Conservation (phyloP, 495 filamentous ascomycete species). For the Neurospora intermedia region DNA sequence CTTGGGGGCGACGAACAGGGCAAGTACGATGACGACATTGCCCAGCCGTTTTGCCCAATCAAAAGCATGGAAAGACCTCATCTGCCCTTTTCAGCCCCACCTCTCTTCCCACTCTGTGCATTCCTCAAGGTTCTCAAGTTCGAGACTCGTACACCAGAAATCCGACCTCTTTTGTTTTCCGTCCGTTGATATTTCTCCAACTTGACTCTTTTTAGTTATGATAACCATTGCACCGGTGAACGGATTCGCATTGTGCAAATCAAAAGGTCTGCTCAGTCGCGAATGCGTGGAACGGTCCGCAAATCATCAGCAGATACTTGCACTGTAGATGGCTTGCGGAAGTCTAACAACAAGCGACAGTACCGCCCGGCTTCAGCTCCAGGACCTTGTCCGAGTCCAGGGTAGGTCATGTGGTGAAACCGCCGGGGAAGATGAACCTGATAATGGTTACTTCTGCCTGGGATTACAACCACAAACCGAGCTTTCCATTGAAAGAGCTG, state of each 20-base stretch:
- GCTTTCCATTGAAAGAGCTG: neutral
- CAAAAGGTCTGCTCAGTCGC: neutral
- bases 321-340: neutral
- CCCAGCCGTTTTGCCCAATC: neutral
- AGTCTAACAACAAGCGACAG: neutral
- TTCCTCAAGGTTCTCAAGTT: neutral
- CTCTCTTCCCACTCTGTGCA: neutral
- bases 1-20: neutral
- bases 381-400: neutral
- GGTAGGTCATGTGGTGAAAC: neutral
- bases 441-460: neutral
- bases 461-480: neutral
- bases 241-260: neutral
- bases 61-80: neutral
- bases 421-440: neutral
- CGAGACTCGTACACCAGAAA: neutral
- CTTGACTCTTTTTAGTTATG: neutral
- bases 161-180: neutral
- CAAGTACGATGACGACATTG: neutral
- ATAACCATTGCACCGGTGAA: neutral
- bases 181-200: neutral
- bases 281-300: neutral
- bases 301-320: neutral
- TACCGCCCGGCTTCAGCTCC: neutral
- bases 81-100: neutral